Evolutionary conservation across 129 eudicot genomes (phyloP).

Genomic region (Artemisia tridentata): DNA sequence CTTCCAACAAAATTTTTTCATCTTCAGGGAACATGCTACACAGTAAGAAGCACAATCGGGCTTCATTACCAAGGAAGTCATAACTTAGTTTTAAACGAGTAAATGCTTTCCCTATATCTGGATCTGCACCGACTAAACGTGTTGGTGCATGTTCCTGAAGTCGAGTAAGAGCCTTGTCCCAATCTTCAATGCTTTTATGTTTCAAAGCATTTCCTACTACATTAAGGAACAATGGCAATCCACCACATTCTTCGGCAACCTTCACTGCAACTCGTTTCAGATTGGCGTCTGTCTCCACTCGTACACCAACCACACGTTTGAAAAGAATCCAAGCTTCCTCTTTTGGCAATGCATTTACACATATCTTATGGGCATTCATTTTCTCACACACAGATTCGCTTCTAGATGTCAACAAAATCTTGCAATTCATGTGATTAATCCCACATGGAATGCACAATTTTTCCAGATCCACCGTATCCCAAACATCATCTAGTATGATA

Average conservation of each 20-base stretch:
- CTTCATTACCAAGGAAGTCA: neutral
- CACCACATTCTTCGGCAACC: conserved; percentile 19
- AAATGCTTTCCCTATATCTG: neutral
- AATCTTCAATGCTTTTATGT: neutral
- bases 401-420: too few relatives aligned
- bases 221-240: conserved; percentile 13
- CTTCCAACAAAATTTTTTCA: neutral
- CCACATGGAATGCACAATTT: too few relatives aligned
- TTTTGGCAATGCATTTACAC: too few relatives aligned
- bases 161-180: neutral
- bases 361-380: too few relatives aligned
- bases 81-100: conserved; percentile 6
- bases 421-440: too few relatives aligned
- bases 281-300: neutral
- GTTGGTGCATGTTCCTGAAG: neutral
- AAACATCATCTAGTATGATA: conserved; percentile 22
- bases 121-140: neutral
- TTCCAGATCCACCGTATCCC: too few relatives aligned
- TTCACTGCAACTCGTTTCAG: conserved; percentile 9
- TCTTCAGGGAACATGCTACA: conserved; percentile 7
- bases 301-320: neutral
- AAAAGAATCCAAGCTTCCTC: conserved; percentile 20
- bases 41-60: neutral
- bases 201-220: conserved; percentile 9
- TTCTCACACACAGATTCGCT: too few relatives aligned